phyloP scores from a whole-genome alignment of 345 rosid genomes.

The Boechera divaricarpa region DNA sequence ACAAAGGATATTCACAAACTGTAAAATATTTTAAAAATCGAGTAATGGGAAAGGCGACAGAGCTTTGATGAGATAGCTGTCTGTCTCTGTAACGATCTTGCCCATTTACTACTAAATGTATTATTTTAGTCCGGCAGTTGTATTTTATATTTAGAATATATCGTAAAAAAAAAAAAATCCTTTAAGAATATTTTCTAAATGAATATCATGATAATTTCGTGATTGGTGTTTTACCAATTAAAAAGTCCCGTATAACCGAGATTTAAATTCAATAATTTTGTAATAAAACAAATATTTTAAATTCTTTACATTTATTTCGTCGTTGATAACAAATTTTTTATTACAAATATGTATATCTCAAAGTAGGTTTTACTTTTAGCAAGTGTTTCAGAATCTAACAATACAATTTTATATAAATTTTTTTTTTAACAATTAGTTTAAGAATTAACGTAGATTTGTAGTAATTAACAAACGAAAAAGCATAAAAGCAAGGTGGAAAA shows the following conservation, averaged over 20 bases:
- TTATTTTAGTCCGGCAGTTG: neutral
- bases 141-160: neutral
- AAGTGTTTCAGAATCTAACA: neutral
- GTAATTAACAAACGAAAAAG: neutral
- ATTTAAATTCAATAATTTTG: neutral
- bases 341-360: neutral
- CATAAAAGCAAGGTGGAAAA: constrained; percentile 5
- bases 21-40: constrained; percentile 7
- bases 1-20: constrained; percentile 39
- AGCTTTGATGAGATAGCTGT: constrained; percentile 48
- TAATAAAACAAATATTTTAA: neutral
- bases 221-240: neutral
- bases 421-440: neutral
- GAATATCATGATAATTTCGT: neutral
- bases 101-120: constrained; percentile 27
- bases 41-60: constrained; percentile 44
- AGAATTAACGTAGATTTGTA: no score
- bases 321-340: neutral
- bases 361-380: neutral
- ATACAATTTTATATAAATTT: neutral
- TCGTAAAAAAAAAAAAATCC: no score
- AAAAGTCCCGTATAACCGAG: neutral
- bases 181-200: neutral
- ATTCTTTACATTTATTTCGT: neutral
- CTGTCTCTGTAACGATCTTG: constrained; percentile 35